These are phyloP conservation scores for Jaltomata sinuosa DNA, from an alignment of 257 asterid genomes.

Conservation along the genomic window DNA sequence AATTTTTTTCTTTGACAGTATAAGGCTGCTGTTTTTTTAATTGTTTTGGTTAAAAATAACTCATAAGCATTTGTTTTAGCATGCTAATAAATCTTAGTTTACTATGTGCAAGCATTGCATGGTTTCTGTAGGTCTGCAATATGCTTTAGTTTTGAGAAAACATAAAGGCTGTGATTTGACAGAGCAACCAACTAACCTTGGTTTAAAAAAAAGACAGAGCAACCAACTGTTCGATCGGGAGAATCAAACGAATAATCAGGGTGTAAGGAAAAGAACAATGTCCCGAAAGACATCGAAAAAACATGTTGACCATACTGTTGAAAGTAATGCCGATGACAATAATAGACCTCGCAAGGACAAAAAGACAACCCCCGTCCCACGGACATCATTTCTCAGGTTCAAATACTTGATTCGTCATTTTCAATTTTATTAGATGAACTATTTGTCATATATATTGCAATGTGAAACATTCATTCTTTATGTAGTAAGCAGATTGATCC, in stretches of 20 bases:
- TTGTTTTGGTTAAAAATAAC: background rate
- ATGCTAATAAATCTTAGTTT: background rate
- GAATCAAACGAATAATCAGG: constrained; percentile 16
- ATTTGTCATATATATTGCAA: background rate
- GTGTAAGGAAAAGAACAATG: constrained; percentile 37
- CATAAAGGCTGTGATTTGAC: constrained; percentile 15
- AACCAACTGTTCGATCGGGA: constrained; percentile 27
- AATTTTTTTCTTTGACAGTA: background rate
- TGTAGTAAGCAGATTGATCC: constrained; percentile 76
- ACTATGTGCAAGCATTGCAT: constrained; percentile 1
- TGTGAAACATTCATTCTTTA: background rate
- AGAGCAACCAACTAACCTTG: no score
- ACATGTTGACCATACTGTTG: constrained; percentile 18
- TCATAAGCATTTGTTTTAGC: background rate
- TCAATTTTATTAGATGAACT: background rate
- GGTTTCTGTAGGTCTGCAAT: constrained; percentile 53
- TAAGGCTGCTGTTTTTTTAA: background rate
- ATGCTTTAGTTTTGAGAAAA: constrained; percentile 37
- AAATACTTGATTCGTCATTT: background rate
- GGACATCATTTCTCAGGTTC: constrained; percentile 64
- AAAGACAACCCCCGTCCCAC: constrained; percentile 5
- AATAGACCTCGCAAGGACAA: constrained; percentile 20
- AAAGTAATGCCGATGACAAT: constrained; percentile 5
- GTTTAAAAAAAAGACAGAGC: no score
- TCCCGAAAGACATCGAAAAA: constrained; percentile 43